Evolutionary conservation across 2,329 filamentous ascomycete genomes (phyloP).

Genomic region (Calycina herbarum): DNA sequence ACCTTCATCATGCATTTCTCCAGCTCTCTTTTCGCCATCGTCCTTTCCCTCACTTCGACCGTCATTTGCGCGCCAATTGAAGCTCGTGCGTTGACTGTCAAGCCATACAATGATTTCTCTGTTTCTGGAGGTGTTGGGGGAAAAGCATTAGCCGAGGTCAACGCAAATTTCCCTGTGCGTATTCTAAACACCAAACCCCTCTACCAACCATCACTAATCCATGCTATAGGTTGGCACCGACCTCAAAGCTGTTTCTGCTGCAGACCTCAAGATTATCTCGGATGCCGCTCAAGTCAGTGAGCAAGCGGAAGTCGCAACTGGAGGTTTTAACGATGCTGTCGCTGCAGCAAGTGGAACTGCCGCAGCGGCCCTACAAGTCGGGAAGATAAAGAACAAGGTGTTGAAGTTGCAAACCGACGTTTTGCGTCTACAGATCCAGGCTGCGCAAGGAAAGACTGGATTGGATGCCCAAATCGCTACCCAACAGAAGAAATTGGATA

Average conservation of each 20-base stretch:
- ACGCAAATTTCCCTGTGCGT: conserved; percentile 53
- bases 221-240: conserved; percentile 45
- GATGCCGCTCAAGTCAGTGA: conserved; percentile 53
- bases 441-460: conserved; percentile 49
- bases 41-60: conserved; percentile 20
- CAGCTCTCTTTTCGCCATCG: conserved; percentile 16
- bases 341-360: conserved; percentile 43
- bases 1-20: conserved; percentile 29
- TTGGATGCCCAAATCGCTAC: conserved; percentile 45
- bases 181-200: not conserved
- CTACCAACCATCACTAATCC: not conserved
- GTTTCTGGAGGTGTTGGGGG: conserved; percentile 53
- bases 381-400: conserved; percentile 63
- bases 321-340: conserved; percentile 55
- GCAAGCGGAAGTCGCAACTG: conserved; percentile 49
- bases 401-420: conserved; percentile 56
- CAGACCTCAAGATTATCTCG: conserved; percentile 51
- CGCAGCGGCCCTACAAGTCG: conserved; percentile 49
- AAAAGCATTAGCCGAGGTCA: conserved; percentile 53
- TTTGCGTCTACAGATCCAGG: conserved; percentile 50
- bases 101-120: conserved; percentile 42
- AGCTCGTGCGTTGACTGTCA: conserved; percentile 22
- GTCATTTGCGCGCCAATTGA: conserved; percentile 10
- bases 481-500: conserved; percentile 53
- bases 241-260: conserved; percentile 47